These are phyloP conservation scores for Poa annua DNA, from an alignment of 176 grass and related monocot genomes.

Conservation along the genomic window DNA sequence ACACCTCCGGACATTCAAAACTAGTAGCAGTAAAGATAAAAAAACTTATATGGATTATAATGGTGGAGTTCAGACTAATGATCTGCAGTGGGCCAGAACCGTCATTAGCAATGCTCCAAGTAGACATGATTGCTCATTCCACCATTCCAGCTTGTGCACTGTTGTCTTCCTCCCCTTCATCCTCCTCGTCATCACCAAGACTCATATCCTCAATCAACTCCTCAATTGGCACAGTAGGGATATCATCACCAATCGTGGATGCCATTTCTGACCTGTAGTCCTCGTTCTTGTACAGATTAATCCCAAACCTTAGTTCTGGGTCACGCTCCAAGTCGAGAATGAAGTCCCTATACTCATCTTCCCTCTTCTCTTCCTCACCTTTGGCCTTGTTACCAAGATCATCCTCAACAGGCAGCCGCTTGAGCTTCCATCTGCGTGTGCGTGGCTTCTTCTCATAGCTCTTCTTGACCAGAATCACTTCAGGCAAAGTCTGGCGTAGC, in stretches of 20 bases:
- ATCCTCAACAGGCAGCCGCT: conserved; percentile 65
- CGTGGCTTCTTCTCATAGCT: conserved; percentile 78
- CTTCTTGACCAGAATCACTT: conserved; percentile 91
- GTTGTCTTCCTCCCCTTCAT: conserved; percentile 16
- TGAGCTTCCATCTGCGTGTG: conserved; percentile 63
- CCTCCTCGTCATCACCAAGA: conserved; percentile 58
- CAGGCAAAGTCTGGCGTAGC: conserved; percentile 58
- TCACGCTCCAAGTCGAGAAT: conserved; percentile 67
- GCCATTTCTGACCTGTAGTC: conserved; percentile 84
- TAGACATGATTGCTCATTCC: conserved; percentile 38
- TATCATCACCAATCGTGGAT: conserved; percentile 74
- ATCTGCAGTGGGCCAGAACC: neutral
- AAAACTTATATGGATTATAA: conserved; percentile 35
- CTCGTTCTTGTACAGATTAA: conserved; percentile 71
- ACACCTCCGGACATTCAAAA: neutral
- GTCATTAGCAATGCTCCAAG: neutral
- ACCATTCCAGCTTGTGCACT: conserved; percentile 40
- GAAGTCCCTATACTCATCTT: conserved; percentile 66
- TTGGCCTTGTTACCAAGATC: conserved; percentile 51
- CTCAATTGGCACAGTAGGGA: conserved; percentile 65
- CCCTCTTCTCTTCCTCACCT: conserved; percentile 75
- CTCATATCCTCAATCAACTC: conserved; percentile 79
- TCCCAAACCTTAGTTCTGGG: conserved; percentile 49
- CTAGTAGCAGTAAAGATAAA: conserved; percentile 9
- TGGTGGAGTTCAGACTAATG: conserved; percentile 32